Percentiles rank a stretch among this genome's conserved stretches.
phyloP scores from a whole-genome alignment of 2,329 filamentous ascomycete species.

The Cladophialophora bantiana region DNA sequence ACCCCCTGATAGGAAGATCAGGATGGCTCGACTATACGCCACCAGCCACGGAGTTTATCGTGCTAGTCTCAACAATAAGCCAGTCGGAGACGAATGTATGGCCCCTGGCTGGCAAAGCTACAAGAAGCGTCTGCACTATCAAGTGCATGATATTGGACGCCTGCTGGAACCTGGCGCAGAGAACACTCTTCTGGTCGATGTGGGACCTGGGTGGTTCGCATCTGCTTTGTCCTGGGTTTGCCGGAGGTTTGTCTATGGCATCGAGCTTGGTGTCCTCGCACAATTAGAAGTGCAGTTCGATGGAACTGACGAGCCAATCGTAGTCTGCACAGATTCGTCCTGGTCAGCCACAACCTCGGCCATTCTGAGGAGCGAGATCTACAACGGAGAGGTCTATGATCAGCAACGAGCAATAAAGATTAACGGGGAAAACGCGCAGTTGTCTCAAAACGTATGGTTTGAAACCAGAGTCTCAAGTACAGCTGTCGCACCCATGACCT shows the following conservation, averaged over 20 bases:
- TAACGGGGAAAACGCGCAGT: conserved; percentile 43
- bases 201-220: conserved; percentile 61
- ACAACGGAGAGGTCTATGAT: conserved; percentile 63
- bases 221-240: conserved; percentile 45
- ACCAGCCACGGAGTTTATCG: conserved; percentile 57
- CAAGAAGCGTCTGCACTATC: conserved; percentile 58
- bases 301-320: conserved; percentile 23
- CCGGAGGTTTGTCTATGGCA: conserved; percentile 40
- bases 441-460: conserved; percentile 42
- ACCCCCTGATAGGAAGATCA: conserved; percentile 6
- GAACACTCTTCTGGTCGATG: conserved; percentile 53
- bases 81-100: conserved; percentile 51
- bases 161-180: conserved; percentile 45
- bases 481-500: conserved; percentile 47
- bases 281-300: conserved; percentile 43
- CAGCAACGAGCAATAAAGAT: conserved; percentile 43
- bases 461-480: conserved; percentile 46
- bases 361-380: conserved; percentile 52
- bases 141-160: conserved; percentile 60
- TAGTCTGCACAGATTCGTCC: conserved; percentile 37
- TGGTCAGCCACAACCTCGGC: conserved; percentile 41
- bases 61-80: conserved; percentile 56
- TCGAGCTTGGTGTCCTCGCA: conserved; percentile 41
- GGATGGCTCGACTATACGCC: conserved; percentile 55
- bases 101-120: conserved; percentile 64